Conservation (phyloP, 805 yeast species). For the Starmerella kuoi region DNA sequence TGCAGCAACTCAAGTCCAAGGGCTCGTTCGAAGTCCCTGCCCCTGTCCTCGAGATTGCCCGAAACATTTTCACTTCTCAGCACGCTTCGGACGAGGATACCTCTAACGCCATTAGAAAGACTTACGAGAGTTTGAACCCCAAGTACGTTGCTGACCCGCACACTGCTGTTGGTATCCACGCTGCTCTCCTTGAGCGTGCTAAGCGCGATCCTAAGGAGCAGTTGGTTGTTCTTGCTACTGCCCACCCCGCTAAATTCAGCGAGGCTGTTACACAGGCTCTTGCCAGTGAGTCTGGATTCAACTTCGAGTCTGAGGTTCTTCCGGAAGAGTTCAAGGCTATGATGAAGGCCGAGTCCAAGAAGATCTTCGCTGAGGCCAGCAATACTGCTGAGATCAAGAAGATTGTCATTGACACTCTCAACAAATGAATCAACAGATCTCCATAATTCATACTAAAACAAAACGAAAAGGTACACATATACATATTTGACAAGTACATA, state of each 20-base stretch:
- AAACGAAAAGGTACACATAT: too few relatives aligned
- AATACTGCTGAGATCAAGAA: conserved; percentile 43
- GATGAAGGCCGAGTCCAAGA: conserved; percentile 60
- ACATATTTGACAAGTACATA: too few relatives aligned
- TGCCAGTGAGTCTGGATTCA: conserved; percentile 51
- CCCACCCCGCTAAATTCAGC: conserved; percentile 97
- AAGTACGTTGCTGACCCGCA: conserved; percentile 91
- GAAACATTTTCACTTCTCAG: conserved; percentile 59
- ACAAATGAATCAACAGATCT: too few relatives aligned
- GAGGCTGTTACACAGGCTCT: conserved; percentile 87
- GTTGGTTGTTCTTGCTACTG: conserved; percentile 77
- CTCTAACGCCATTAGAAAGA: conserved; percentile 57
- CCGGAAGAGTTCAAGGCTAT: conserved; percentile 77
- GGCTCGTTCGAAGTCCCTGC: conserved; percentile 67
- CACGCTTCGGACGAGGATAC: conserved; percentile 72
- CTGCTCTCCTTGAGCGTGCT: conserved; percentile 47
- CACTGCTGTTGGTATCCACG: conserved; percentile 84
- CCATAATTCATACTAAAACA: too few relatives aligned
- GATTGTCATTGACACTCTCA: conserved; percentile 61
- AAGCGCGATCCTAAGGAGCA: conserved; percentile 29
- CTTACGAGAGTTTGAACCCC: conserved; percentile 45
- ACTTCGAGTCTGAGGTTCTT: conserved; percentile 76
- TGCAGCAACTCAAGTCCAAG: conserved; percentile 57
- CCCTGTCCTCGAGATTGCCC: conserved; percentile 53
- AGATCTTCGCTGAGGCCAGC: conserved; percentile 36